Base-by-base conservation (phyloP, 2,329 filamentous ascomycete species). In the Magnaporthiopsis poae region DNA sequence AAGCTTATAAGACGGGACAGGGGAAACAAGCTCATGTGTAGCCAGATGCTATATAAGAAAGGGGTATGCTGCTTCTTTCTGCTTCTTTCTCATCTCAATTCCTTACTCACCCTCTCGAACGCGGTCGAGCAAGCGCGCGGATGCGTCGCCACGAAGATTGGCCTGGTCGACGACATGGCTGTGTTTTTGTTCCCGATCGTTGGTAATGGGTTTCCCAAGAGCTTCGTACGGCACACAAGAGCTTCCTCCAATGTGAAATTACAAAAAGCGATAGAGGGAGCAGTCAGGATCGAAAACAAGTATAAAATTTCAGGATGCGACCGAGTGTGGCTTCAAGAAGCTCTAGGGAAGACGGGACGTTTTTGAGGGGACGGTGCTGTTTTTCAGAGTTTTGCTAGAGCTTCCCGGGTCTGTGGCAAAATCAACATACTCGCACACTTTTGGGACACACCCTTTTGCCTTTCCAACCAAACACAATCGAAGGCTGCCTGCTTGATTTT, bases 91-190 rank as follows among this genome's bases (percentile, higher is more conserved):
- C n/a, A 8, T 56, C 46, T 25, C 13, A 11, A 64, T 31, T 7
- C 60, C 64, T 67, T 18, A 79, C 84, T 74, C 82, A 96, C 94
- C 78, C 94, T 85, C 82, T 99, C 95, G 80, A 98, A 99, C 36
- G 95, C 95, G 63, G 95, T 98, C 67, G 93, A 97, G 81, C 93
- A 97, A 70, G 94, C 92, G 78, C 95, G 85, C 52, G 95, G 95
- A 79, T 98, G 94, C 73, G 95, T 98, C 67, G 89, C 92, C 74
- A 95, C 88, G 77, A 98, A 98, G 77, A 98, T 91, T 59, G 91
- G 90, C 21, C 36, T 52, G 52, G 46, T 35, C 18, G 63, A 56
- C n/a, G 46, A 9, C 46, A 56, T 56, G 46, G 46, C 46, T 56
- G 46, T 11, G 18, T n/a, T 56, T 9, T 56, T 5, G 1, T 7